Base-by-base conservation (phyloP, 192 early-diverging fungal genomes). In the Coemansia sp. region DNA sequence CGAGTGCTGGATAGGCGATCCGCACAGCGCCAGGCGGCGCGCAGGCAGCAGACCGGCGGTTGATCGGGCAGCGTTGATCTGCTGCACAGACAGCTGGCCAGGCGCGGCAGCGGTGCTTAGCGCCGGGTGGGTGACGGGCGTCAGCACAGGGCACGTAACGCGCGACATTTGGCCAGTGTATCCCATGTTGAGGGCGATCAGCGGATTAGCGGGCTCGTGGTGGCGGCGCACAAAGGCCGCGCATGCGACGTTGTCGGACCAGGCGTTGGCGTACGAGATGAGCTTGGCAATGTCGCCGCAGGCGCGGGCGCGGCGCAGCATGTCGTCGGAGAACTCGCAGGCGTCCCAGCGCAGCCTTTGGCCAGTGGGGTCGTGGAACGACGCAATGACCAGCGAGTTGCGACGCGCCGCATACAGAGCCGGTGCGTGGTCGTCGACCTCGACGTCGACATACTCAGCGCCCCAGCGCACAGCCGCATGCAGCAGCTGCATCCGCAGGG, bases 171-270 rank as follows among this genome's bases (percentile, higher is more conserved):
- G 94, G n/a, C 97, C 97, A 6, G 76, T 46, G 17, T 84, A 72
- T 9, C 93, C 92, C 97, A 99, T 99, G 76, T 97, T 95, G 32
- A 99, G 78, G 0, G 94, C 91, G 63, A 99, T 97, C 63, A 97
- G 52, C 33, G 93, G 93, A 41, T 29, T 18, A 0, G 46, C 65
- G 1, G 72, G 63, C 8, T 80, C 58, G 24, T 77, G 66, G 48
- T 84, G 62, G 3, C 58, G 60, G 17, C 76, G 56, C 22, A 86
- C 76, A 81, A 97, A 99, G 15, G 70, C 68, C 58, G 87, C 76
- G 53, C 95, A 84, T 9, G 84, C 84, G 57, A 92, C 82, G 77
- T 98, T 99, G 76, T 97, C 94, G 53, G 86, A 77, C 65, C 93
- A 68, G 19, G 73, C 69, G 21, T 80, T 77, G 15, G 94, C 94